Conservation (phyloP, 306 rosid genomes). For the Lagenaria siceraria region DNA sequence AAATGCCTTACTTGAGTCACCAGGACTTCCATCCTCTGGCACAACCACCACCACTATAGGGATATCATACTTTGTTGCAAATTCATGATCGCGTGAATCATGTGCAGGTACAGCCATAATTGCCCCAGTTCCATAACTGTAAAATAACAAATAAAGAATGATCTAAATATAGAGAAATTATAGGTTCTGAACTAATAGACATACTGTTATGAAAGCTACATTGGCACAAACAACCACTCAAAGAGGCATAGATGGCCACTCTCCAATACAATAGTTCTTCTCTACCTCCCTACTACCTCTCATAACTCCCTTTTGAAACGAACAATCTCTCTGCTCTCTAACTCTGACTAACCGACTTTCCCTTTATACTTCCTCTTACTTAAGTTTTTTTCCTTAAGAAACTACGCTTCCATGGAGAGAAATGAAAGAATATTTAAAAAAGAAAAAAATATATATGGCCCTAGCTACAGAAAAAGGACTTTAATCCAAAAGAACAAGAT, state of each 20-base stretch:
- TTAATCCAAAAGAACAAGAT: neutral
- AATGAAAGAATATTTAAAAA: neutral
- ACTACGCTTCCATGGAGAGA: neutral
- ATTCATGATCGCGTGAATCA: conserved; percentile 82
- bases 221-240: neutral
- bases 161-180: conserved; percentile 3
- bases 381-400: neutral
- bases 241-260: neutral
- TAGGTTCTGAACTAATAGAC: neutral
- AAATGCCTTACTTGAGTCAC: conserved; percentile 47
- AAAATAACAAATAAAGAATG: neutral
- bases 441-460: neutral
- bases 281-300: neutral
- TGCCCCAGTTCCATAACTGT: conserved; percentile 97
- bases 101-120: conserved; percentile 98
- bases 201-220: neutral
- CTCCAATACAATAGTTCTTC: neutral
- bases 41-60: conserved; percentile 59
- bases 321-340: neutral
- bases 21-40: conserved; percentile 38
- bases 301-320: neutral
- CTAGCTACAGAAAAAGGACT: no score
- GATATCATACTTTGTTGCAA: conserved; percentile 62
- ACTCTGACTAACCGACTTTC: neutral
- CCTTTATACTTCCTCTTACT: neutral